Evolutionary conservation across 192 early-diverging fungal species (phyloP).

Genomic region (Coemansia sp.): DNA sequence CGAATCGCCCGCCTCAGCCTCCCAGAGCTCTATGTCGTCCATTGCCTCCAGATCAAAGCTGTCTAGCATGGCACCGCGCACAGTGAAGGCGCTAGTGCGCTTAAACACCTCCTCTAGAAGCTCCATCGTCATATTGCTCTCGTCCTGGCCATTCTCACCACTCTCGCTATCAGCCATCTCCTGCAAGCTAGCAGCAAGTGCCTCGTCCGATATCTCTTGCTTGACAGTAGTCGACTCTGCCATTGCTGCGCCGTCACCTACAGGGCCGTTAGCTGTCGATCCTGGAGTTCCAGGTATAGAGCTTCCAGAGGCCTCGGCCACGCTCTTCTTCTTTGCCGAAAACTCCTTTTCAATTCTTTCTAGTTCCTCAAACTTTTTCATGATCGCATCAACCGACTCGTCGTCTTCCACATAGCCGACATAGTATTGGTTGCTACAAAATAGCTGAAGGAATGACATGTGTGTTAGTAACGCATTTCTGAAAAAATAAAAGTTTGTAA

Average conservation of each 20-base stretch:
- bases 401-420: constrained; percentile 97
- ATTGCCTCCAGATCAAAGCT: constrained; percentile 44
- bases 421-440: constrained; percentile 61
- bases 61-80: constrained; percentile 50
- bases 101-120: constrained; percentile 90
- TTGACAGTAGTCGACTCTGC: neutral
- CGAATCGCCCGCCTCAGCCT: constrained; percentile 68
- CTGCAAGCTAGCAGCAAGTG: neutral
- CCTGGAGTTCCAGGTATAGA: constrained; percentile 9
- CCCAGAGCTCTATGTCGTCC: constrained; percentile 71
- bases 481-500: neutral
- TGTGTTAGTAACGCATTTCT: too few species aligned
- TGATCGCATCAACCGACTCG: constrained; percentile 94
- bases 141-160: neutral
- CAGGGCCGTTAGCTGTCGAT: neutral
- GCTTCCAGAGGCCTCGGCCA: constrained; percentile 6
- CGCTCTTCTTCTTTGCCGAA: constrained; percentile 40
- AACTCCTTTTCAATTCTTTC: constrained; percentile 85
- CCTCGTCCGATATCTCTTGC: neutral
- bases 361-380: constrained; percentile 97
- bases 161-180: constrained; percentile 5
- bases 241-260: neutral
- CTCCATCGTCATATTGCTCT: constrained; percentile 59
- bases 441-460: too few species aligned
- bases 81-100: constrained; percentile 82